Conservation (phyloP, 148 eudicot genomes). For the Beta vulgaris region DNA sequence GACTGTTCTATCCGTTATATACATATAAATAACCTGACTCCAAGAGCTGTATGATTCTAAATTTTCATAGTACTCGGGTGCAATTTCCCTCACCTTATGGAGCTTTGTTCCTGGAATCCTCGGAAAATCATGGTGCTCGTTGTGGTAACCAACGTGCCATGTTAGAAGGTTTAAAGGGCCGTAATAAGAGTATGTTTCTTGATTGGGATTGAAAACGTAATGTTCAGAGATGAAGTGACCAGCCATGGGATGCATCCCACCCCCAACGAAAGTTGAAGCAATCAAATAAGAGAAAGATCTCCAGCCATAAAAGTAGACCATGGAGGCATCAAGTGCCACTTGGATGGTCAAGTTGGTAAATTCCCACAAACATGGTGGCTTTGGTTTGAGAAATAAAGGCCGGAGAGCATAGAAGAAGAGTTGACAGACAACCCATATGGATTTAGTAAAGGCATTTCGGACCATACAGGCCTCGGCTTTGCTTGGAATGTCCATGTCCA, state of each 20-base stretch:
- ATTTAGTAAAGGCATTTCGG: slow-evolving; percentile 57
- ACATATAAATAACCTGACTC: slow-evolving; percentile 92
- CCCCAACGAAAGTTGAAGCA: slow-evolving; percentile 86
- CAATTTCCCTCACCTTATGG: slow-evolving; percentile 85
- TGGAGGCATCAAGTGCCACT: slow-evolving; percentile 50
- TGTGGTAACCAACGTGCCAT: slow-evolving; percentile 95
- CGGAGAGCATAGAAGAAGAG: slow-evolving; percentile 91
- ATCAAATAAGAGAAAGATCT: slow-evolving; percentile 66
- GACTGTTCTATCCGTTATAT: slow-evolving; percentile 61
- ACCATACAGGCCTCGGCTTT: slow-evolving; percentile 64
- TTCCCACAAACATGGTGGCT: slow-evolving; percentile 92
- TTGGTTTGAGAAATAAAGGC: slow-evolving; percentile 84
- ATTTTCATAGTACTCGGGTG: slow-evolving; percentile 70
- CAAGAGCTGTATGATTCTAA: slow-evolving; percentile 72
- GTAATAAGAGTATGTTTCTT: slow-evolving; percentile 89
- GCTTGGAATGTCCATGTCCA: slow-evolving; percentile 94
- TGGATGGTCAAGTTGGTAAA: slow-evolving; percentile 63
- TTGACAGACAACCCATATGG: slow-evolving; percentile 76
- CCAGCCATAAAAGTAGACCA: slow-evolving; percentile 81
- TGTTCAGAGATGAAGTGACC: slow-evolving; percentile 96
- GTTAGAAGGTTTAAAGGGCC: slow-evolving; percentile 80
- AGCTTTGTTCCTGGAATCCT: slow-evolving; percentile 86
- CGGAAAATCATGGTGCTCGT: slow-evolving; percentile 96
- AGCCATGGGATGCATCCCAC: slow-evolving; percentile 96
- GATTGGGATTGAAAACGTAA: slow-evolving; percentile 71